Percentiles rank a stretch among this genome's conserved stretches.
Evolutionary conservation across 2,329 filamentous ascomycete genomes (phyloP).

Genomic region (Trichoderma sp.): DNA sequence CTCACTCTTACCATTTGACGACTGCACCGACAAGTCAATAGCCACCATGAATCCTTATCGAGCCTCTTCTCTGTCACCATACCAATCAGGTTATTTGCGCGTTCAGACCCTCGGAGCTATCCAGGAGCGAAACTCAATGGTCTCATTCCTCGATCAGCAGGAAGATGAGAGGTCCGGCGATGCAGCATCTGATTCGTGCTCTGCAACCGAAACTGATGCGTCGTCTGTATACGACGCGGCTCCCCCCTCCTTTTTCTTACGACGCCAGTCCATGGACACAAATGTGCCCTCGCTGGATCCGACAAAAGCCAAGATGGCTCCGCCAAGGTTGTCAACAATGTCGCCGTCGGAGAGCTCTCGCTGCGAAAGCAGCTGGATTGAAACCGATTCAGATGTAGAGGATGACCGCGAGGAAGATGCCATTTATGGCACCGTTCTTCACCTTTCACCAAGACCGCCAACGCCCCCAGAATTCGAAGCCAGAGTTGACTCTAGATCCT

Average conservation of each 20-base stretch:
- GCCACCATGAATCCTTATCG: constrained; percentile 3
- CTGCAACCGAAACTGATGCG: constrained; percentile 31
- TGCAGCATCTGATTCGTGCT: constrained; percentile 35
- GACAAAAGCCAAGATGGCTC: constrained; percentile 29
- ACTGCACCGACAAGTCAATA: not conserved
- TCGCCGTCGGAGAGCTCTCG: constrained; percentile 20
- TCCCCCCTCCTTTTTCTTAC: constrained; percentile 34
- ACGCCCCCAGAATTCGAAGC: constrained; percentile 28
- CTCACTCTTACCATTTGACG: not conserved
- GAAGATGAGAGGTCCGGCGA: constrained; percentile 26
- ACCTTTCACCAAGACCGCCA: constrained; percentile 34
- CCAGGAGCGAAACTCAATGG: constrained; percentile 37
- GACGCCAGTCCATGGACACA: constrained; percentile 38
- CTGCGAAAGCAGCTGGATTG: constrained; percentile 39
- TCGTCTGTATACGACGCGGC: constrained; percentile 31
- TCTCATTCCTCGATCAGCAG: constrained; percentile 34
- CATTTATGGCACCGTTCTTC: constrained; percentile 13
- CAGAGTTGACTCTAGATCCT: not conserved
- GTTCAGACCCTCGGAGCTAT: constrained; percentile 36
- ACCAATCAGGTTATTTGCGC: constrained; percentile 32
- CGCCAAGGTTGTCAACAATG: constrained; percentile 26
- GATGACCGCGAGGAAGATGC: constrained; percentile 19
- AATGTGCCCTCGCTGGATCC: constrained; percentile 38
- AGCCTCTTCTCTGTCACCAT: constrained; percentile 27
- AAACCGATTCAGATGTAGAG: constrained; percentile 37